Evolutionary conservation across 1,139 yeast species (phyloP).

Genomic region (Wickerhamomyces sp.): DNA sequence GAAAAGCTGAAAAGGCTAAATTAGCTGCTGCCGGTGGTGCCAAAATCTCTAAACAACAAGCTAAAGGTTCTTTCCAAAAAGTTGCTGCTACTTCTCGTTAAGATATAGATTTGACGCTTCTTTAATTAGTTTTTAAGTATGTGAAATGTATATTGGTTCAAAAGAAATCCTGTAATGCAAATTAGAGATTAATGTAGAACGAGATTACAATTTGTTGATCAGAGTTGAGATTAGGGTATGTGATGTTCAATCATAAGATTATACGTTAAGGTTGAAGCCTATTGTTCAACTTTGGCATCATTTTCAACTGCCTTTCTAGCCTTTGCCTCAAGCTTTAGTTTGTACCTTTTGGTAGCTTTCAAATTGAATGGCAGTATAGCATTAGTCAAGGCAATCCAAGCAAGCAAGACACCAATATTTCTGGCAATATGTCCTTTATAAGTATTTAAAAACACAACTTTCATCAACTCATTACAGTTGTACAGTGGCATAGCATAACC

Average conservation of each 20-base stretch:
- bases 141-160: slow-evolving; percentile 11
- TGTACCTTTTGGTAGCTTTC: slow-evolving; percentile 22
- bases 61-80: slow-evolving; percentile 94
- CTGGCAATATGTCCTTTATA: slow-evolving; percentile 44
- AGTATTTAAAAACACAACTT: slow-evolving; percentile 40
- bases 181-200: too few relatives aligned
- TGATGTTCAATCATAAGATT: too few relatives aligned
- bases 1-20: slow-evolving; percentile 93
- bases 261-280: too few relatives aligned
- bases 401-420: slow-evolving; percentile 40
- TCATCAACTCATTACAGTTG: slow-evolving; percentile 42
- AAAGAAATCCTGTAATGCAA: too few relatives aligned
- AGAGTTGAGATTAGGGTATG: too few relatives aligned
- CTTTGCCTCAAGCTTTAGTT: slow-evolving; percentile 16
- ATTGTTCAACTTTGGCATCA: too few relatives aligned
- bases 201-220: too few relatives aligned
- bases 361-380: slow-evolving; percentile 36
- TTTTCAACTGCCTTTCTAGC: slow-evolving; percentile 22
- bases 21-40: slow-evolving; percentile 68
- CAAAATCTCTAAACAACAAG: slow-evolving; percentile 77
- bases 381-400: slow-evolving; percentile 43
- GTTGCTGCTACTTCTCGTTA: slow-evolving; percentile 96
- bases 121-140: slow-evolving; percentile 2
- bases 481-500: slow-evolving; percentile 51
- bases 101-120: slow-evolving; percentile 21